Evolutionary conservation across 2,329 filamentous ascomycete genomes (phyloP).

Genomic region (Cladosporium austrohemisphaericum): DNA sequence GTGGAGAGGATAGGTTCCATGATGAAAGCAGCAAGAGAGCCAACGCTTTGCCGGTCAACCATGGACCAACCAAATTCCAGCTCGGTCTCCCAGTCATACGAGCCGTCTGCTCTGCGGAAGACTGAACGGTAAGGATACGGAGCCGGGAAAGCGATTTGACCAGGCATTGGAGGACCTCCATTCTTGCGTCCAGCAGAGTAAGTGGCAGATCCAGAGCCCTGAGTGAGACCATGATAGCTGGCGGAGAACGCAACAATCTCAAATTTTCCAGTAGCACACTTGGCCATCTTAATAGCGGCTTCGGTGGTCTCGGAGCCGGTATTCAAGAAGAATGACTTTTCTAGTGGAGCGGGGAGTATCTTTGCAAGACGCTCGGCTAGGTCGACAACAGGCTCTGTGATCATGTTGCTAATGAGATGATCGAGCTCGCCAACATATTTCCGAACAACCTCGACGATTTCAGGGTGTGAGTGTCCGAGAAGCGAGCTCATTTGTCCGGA

Average conservation of each 20-base stretch:
- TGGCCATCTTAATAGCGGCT: slow-evolving; percentile 62
- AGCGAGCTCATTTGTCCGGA: slow-evolving; percentile 59
- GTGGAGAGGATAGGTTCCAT: slow-evolving; percentile 59
- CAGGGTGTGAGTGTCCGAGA: slow-evolving; percentile 54
- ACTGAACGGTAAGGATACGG: slow-evolving; percentile 60
- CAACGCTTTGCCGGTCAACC: slow-evolving; percentile 57
- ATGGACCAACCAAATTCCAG: slow-evolving; percentile 60
- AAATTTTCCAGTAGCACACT: slow-evolving; percentile 61
- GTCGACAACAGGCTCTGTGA: slow-evolving; percentile 53
- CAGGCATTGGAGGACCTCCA: slow-evolving; percentile 49
- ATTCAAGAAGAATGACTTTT: slow-evolving; percentile 55
- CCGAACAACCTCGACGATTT: slow-evolving; percentile 53
- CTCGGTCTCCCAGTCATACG: slow-evolving; percentile 64
- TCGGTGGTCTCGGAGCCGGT: slow-evolving; percentile 55
- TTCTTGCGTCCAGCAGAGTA: slow-evolving; percentile 53
- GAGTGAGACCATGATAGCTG: slow-evolving; percentile 61
- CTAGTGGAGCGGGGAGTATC: slow-evolving; percentile 46
- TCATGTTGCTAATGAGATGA: slow-evolving; percentile 57
- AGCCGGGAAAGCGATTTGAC: slow-evolving; percentile 55
- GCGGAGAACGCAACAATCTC: slow-evolving; percentile 59
- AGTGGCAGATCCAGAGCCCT: slow-evolving; percentile 49
- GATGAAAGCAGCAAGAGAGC: slow-evolving; percentile 61
- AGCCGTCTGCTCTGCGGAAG: slow-evolving; percentile 57
- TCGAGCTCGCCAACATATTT: slow-evolving; percentile 51
- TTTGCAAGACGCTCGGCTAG: slow-evolving; percentile 49